A percentile compares a stretch with the other conserved stretches of the same genome.
Conservation (phyloP, 176 grass and related monocot species). For the Urochloa ruziziensis region DNA sequence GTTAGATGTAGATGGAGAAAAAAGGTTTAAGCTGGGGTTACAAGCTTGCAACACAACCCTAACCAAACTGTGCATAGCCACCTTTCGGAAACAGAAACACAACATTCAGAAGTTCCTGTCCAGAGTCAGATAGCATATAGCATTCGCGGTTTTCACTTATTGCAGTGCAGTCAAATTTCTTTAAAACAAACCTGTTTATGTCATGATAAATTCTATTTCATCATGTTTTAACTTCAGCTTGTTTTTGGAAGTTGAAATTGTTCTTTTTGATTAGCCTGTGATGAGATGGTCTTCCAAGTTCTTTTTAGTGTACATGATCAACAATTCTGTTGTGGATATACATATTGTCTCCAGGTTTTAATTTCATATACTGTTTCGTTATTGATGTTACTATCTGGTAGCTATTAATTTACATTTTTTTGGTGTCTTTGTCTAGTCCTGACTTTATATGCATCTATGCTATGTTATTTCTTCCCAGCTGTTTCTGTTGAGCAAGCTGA, state of each 20-base stretch:
- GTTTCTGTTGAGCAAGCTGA: slow-evolving; percentile 69
- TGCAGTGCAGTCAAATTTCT: not conserved
- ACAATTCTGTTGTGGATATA: not conserved
- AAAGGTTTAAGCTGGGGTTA: not conserved
- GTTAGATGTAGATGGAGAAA: not conserved
- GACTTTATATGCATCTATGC: slow-evolving; percentile 11
- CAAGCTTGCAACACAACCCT: not conserved
- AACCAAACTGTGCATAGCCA: not conserved
- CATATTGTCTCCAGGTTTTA: not conserved
- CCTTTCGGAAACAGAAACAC: not conserved
- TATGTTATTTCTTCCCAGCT: slow-evolving; percentile 35
- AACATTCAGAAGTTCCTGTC: not conserved
- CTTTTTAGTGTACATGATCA: not conserved
- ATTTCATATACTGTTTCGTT: not conserved
- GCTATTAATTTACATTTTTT: not conserved
- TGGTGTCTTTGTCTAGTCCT: not conserved
- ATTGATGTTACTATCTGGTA: not conserved
- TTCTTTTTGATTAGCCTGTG: not conserved
- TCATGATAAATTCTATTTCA: not conserved
- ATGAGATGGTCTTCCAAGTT: not conserved
- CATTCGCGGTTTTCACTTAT: not conserved
- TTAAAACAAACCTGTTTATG: not conserved
- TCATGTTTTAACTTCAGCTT: not conserved
- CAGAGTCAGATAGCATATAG: not conserved
- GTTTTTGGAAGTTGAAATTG: not conserved